Evolutionary conservation across 805 yeast genomes (phyloP), one percentile per base, ranked within the genome.

Genomic region (Metschnikowia cerradonensis): DNA sequence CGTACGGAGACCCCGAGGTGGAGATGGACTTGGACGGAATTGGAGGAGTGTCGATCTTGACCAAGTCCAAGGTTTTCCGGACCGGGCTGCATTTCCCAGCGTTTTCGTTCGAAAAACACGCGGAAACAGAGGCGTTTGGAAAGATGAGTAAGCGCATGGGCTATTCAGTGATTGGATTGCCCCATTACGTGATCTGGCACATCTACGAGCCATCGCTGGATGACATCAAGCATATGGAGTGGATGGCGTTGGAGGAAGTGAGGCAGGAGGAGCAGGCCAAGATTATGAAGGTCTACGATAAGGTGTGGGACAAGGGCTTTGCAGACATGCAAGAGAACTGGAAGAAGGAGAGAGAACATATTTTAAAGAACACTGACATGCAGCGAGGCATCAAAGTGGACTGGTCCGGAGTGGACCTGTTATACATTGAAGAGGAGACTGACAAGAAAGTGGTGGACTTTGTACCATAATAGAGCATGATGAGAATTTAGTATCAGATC

Each of bases 71-170:
- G 43, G 96, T 92, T 2, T 92, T 92, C 75, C 77, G 90, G 56
- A 72, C 79, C 23, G 99, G 99, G 11, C 84, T 95, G 2, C 95
- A 90, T 71, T 92, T 91, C 78, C 98, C 99, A 8, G 98, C 97
- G 1, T 92, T 92, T 65, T 88, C 97, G 35, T 92, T 90, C 69
- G 88, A 89, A 68, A 90, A 89, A 61, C 98, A 94, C 66, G 99
- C 98, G 3, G 99, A 92, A 66, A 92, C 98, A 1, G 98, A 94
- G 70, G 98, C 96, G 0, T 92, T 94, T 68, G 99, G 96, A 41
- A 90, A 88, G 64, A 77, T 92, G 76, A 82, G 89, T 59, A 84
- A 88, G 58, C 75, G 85, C 55, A 89, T 92, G 96, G 91, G 92
- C 4, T 88, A 80, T 66, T 76, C 84, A 22, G 97, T 92, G 22